Conservation (phyloP, 352 stramenopile species). For the Globisporangium canariense region DNA sequence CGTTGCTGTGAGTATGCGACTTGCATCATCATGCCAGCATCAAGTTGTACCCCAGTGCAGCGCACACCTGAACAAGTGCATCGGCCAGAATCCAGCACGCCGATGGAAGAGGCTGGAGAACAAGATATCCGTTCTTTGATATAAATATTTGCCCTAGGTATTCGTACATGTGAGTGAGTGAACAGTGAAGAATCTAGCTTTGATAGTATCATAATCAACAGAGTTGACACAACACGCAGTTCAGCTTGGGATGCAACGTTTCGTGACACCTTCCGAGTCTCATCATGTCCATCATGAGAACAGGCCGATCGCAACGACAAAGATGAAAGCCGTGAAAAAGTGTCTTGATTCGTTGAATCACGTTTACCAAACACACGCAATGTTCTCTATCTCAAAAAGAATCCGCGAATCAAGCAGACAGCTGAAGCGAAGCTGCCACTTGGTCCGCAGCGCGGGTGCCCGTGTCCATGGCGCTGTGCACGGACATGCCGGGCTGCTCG, state of each 20-base stretch:
- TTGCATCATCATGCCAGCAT: not conserved
- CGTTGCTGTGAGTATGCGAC: conserved; percentile 4
- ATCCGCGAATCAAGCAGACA: not conserved
- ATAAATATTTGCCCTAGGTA: conserved; percentile 12
- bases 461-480: conserved; percentile 81
- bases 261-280: not conserved
- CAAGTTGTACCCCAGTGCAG: not conserved
- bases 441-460: conserved; percentile 60
- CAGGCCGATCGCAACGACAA: not conserved
- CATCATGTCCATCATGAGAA: no score
- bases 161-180: conserved; percentile 9
- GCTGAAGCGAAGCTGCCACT: conserved; percentile 40
- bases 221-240: conserved; percentile 1
- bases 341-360: not conserved
- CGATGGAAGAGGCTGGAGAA: conserved; percentile 1
- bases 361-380: not conserved
- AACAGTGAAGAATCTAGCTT: conserved; percentile 11
- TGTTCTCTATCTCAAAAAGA: not conserved
- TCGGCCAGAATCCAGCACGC: not conserved
- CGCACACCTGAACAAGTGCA: not conserved
- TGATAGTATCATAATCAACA: conserved; percentile 5
- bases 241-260: not conserved
- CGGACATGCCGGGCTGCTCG: conserved; percentile 78
- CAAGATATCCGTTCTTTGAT: conserved; percentile 3
- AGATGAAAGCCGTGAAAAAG: not conserved